Conservation (phyloP, 176 grass and related monocot genomes). For the Chrysopogon serrulatus region DNA sequence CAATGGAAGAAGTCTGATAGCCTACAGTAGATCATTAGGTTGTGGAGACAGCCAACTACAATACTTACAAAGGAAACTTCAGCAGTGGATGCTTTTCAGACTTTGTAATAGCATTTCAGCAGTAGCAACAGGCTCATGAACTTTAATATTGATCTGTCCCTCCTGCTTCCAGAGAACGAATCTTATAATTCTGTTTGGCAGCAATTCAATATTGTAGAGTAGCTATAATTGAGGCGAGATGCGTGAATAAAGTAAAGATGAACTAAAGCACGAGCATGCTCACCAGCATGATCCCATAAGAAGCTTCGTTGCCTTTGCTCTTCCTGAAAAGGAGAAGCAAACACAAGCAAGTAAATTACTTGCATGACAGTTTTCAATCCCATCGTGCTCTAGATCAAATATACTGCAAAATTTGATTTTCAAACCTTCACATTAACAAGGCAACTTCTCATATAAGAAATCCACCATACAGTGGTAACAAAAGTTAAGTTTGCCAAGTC, state of each 20-base stretch:
- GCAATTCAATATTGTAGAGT: constrained; percentile 20
- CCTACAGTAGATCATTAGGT: constrained; percentile 14
- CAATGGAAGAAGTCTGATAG: neutral
- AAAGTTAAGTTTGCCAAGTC: neutral
- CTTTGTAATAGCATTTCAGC: constrained; percentile 25
- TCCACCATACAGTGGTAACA: neutral
- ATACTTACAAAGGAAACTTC: constrained; percentile 11
- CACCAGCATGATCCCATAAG: constrained; percentile 31
- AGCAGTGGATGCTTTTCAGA: constrained; percentile 23
- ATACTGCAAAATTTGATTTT: neutral
- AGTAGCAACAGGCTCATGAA: neutral
- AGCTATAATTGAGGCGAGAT: constrained; percentile 11
- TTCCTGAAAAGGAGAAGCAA: constrained; percentile 36
- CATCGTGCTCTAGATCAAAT: constrained; percentile 14
- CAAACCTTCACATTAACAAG: neutral
- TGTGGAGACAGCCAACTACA: constrained; percentile 10
- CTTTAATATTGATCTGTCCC: constrained; percentile 3
- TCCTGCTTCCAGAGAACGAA: constrained; percentile 31
- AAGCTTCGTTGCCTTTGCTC: constrained; percentile 42
- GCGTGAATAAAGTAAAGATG: constrained; percentile 12
- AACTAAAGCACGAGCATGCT: neutral
- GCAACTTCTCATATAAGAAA: constrained; percentile 11
- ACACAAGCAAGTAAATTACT: constrained; percentile 18
- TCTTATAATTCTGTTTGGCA: constrained; percentile 27
- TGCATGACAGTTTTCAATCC: constrained; percentile 17